Evolutionary conservation across 2,329 filamentous ascomycete species (phyloP).

Genomic region (Diaporthe citrichinensis): DNA sequence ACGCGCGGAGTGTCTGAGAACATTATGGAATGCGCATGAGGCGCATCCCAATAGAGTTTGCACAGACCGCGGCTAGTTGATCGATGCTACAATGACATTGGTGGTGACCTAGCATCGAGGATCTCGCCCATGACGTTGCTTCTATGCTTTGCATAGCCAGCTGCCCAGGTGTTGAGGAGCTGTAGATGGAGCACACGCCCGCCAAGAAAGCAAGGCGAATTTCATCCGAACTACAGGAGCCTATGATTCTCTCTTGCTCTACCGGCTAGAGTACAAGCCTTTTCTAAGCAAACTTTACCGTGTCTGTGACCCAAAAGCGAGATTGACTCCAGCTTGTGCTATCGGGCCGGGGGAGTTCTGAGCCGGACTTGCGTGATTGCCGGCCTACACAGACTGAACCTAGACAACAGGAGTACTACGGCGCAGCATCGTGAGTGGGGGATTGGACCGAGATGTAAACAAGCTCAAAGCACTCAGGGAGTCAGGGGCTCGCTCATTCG

Average conservation of each 20-base stretch:
- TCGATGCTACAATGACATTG: conserved; percentile 2
- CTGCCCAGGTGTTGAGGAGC: neutral
- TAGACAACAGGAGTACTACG: neutral
- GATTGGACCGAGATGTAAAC: neutral
- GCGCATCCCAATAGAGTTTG: conserved; percentile 4
- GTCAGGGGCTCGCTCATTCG: too few relatives aligned
- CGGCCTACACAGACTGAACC: neutral
- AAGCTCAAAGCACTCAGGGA: neutral
- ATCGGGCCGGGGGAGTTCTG: neutral
- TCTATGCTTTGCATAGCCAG: neutral
- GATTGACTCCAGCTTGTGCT: neutral
- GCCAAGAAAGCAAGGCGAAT: neutral
- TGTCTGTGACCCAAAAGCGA: neutral
- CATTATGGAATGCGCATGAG: neutral
- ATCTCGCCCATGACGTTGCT: conserved; percentile 1
- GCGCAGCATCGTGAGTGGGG: neutral
- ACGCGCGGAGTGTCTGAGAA: neutral
- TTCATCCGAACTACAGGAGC: conserved; percentile 4
- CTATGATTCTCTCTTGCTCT: neutral
- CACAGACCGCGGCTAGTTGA: conserved; percentile 15
- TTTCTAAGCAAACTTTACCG: neutral
- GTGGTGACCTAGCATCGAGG: neutral
- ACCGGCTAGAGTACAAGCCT: neutral
- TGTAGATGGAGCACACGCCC: neutral
- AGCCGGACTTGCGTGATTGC: too few relatives aligned